Base-by-base conservation (phyloP, 2,329 filamentous ascomycete genomes). In the Xylaria sp. region DNA sequence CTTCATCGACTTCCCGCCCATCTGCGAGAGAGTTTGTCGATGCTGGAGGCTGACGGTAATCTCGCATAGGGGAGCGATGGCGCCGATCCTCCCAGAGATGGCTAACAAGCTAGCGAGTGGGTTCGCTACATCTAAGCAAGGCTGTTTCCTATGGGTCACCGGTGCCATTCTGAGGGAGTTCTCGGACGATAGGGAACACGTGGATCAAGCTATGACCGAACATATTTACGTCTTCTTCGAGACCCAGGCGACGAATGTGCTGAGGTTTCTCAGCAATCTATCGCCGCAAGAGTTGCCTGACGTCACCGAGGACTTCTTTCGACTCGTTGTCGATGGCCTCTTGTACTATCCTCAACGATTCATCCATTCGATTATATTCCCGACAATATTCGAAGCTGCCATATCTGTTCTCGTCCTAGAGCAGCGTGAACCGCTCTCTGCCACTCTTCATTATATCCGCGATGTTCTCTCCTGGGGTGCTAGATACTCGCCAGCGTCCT, bases 81-180 rank as follows among this genome's bases (percentile, higher is more conserved):
- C 89, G 13, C 92, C 93, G 20, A 76, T 99, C 42, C 81, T 99
- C 41, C 89, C 90, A 1, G 83, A 86, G 18, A 86, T 99, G 74
- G 95, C 94, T 17, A 90, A 93, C 64, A 95, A 93, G 72, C 83
- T 99, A 52, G 91, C 91, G 1, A 82, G 81, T 59, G 92, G 93
- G 4, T 99, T 99, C 70, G 83, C 89, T 50, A 82, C 84, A 17
- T 97, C 93, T 9, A 85, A 87, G 56, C 93, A 99, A 73, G 94
- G 94, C 11, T 97, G 93, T 71, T 99, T 99, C 80, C 80, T 99
- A n/a, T 99, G 94, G 94, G 93, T 94, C 1, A 97, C 93, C 2
- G 90, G 92, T 61, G 91, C 93, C 7, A 95, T 99, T 59, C 83
- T 99, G 24, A 89, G 94, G 54, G 94, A 99, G 71, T 99, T 97